phyloP scores from a whole-genome alignment of 2,329 filamentous ascomycete genomes.

The Plectosphaerella sp. region DNA sequence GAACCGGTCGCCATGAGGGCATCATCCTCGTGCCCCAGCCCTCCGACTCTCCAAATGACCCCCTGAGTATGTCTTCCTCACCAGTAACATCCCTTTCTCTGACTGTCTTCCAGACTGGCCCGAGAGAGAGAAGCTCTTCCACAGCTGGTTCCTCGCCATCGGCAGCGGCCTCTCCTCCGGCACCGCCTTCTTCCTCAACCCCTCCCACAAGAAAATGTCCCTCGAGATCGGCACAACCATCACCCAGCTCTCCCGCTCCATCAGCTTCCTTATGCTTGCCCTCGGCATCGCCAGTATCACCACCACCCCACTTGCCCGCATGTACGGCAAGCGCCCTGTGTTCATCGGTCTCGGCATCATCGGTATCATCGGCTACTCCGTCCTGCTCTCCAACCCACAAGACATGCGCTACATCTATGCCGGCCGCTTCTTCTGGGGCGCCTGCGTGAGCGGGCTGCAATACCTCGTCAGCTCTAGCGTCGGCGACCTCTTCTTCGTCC shows the following conservation, averaged over 20 bases:
- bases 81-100: background rate
- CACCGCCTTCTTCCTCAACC: background rate
- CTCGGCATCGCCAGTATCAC: background rate
- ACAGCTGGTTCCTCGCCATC: background rate
- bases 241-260: background rate
- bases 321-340: background rate
- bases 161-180: background rate
- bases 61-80: slow-evolving; percentile 9
- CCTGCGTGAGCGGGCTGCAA: background rate
- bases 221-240: background rate
- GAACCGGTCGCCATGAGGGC: background rate
- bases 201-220: background rate
- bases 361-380: background rate
- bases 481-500: background rate
- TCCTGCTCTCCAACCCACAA: background rate
- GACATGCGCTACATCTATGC: background rate
- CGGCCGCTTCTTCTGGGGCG: background rate
- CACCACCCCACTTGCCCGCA: background rate
- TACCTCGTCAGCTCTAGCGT: background rate
- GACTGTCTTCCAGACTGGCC: background rate
- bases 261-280: background rate
- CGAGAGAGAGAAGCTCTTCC: background rate
- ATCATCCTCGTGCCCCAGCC: slow-evolving; percentile 47
- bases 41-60: slow-evolving; percentile 40
- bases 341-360: background rate